phyloP scores from a whole-genome alignment of 805 yeast genomes.

The Tetrapisispora iriomotensis region DNA sequence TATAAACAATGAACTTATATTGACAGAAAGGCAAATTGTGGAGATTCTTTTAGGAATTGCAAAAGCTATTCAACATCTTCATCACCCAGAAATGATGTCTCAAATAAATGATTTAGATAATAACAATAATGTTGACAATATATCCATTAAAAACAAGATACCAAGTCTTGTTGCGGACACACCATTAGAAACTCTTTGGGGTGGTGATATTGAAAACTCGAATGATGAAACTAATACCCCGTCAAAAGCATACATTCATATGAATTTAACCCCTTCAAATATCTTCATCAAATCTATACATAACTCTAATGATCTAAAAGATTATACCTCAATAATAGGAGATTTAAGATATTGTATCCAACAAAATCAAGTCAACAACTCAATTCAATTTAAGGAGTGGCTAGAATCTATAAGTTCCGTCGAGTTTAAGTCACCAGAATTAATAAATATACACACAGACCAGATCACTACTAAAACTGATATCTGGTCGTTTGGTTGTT shows the following conservation, averaged over 20 bases:
- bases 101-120: slow-evolving; percentile 8
- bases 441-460: slow-evolving; percentile 65
- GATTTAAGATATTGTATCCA: slow-evolving; percentile 72
- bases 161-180: slow-evolving; percentile 12
- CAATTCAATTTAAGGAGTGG: slow-evolving; percentile 66
- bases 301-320: slow-evolving; percentile 43
- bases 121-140: slow-evolving; percentile 12
- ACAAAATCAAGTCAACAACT: slow-evolving; percentile 54
- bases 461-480: slow-evolving; percentile 55
- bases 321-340: slow-evolving; percentile 51
- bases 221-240: slow-evolving; percentile 5
- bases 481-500: slow-evolving; percentile 88
- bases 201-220: too few species aligned
- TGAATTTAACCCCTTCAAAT: slow-evolving; percentile 85
- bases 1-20: slow-evolving; percentile 42
- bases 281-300: slow-evolving; percentile 52
- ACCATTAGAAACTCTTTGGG: slow-evolving; percentile 8
- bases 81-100: slow-evolving; percentile 28
- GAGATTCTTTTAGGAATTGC: slow-evolving; percentile 58
- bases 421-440: slow-evolving; percentile 86
- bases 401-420: slow-evolving; percentile 70
- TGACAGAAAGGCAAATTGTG: slow-evolving; percentile 51
- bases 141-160: slow-evolving; percentile 21
- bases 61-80: slow-evolving; percentile 69
- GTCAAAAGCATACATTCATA: slow-evolving; percentile 50